Percentiles rank a stretch among this genome's conserved stretches.
Conservation (phyloP, 2,329 filamentous ascomycete genomes). For the Ophioceras dolichostomum region DNA sequence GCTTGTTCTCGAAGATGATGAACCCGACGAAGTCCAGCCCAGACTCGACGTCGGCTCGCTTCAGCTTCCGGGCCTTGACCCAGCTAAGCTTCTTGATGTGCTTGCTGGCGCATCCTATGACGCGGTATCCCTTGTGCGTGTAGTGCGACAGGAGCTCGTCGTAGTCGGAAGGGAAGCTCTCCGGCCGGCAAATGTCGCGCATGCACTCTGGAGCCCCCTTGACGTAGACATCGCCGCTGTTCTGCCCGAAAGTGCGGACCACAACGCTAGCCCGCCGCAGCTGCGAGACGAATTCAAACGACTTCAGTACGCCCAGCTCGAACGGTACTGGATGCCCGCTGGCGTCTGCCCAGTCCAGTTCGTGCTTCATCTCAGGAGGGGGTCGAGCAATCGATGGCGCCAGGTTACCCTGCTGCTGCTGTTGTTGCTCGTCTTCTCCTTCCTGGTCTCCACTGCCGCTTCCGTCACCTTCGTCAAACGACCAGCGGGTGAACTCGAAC, state of each 20-base stretch:
- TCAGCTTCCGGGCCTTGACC: slow-evolving; percentile 93
- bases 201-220: slow-evolving; percentile 97
- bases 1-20: slow-evolving; percentile 97
- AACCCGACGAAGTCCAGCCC: slow-evolving; percentile 84
- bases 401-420: slow-evolving; percentile 58
- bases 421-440: slow-evolving; percentile 47
- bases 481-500: slow-evolving; percentile 95
- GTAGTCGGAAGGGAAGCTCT: slow-evolving; percentile 79
- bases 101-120: slow-evolving; percentile 89
- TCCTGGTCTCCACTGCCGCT: slow-evolving; percentile 41
- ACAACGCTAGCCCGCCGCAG: slow-evolving; percentile 86
- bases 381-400: slow-evolving; percentile 84
- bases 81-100: slow-evolving; percentile 80
- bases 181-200: slow-evolving; percentile 77
- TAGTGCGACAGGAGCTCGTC: slow-evolving; percentile 83
- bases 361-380: slow-evolving; percentile 32
- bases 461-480: slow-evolving; percentile 78
- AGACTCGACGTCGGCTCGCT: slow-evolving; percentile 71
- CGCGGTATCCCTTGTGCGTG: slow-evolving; percentile 90
- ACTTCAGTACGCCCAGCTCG: slow-evolving; percentile 81
- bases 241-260: slow-evolving; percentile 75
- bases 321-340: slow-evolving; percentile 35
- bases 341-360: slow-evolving; percentile 10
- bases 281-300: slow-evolving; percentile 92
- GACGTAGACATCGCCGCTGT: slow-evolving; percentile 78